phyloP scores from a whole-genome alignment of 305 asterid genomes.

The Solanum chacoense region DNA sequence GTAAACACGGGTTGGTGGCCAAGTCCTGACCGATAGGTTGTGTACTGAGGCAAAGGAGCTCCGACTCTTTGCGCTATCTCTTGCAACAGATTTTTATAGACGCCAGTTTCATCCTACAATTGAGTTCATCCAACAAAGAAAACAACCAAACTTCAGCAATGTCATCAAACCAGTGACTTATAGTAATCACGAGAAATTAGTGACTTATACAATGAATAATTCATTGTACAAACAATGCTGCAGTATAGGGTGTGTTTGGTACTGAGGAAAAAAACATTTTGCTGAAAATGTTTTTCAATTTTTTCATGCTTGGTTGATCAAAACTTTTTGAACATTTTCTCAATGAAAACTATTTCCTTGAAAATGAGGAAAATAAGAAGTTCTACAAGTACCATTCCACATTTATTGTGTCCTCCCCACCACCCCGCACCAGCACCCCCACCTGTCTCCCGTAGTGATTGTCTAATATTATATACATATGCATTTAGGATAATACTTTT shows the following conservation, averaged over 20 bases:
- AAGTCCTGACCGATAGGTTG: slow-evolving; percentile 51
- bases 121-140: background rate
- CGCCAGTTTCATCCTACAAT: slow-evolving; percentile 70
- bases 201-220: background rate
- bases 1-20: slow-evolving; percentile 71
- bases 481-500: background rate
- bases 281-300: background rate
- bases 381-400: background rate
- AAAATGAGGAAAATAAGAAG: background rate
- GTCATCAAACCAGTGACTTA: background rate
- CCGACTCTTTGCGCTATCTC: slow-evolving; percentile 74
- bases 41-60: slow-evolving; percentile 61
- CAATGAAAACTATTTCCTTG: background rate
- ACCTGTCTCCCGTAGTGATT: background rate
- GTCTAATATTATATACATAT: background rate
- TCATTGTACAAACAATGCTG: background rate
- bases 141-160: background rate
- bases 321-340: background rate
- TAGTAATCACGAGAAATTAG: background rate
- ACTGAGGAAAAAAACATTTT: background rate
- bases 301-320: background rate
- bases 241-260: background rate
- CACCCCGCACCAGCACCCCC: background rate
- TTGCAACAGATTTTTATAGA: slow-evolving; percentile 67
- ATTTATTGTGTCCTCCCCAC: background rate